A percentile compares a stretch with the other conserved stretches of the same genome.
Evolutionary conservation across 805 yeast species (phyloP).

Genomic region (Grigorovia jiainica): DNA sequence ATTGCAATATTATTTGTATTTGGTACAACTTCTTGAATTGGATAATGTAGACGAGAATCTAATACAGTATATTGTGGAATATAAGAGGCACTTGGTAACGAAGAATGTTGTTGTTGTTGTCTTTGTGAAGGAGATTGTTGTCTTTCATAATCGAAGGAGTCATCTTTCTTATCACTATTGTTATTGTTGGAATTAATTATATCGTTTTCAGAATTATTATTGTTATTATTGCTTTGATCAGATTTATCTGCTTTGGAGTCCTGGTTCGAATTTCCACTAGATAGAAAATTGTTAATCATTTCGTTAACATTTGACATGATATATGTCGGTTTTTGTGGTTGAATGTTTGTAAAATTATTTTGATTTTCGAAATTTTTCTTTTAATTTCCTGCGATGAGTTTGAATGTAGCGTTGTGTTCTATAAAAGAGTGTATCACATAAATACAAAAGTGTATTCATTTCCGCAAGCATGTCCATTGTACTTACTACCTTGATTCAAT

Average conservation of each 20-base stretch:
- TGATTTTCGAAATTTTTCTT: background rate
- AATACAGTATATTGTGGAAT: constrained; percentile 20
- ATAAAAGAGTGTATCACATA: no score
- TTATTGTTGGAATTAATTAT: background rate
- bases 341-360: background rate
- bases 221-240: background rate
- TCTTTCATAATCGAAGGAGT: constrained; percentile 16
- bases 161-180: constrained; percentile 2
- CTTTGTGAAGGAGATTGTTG: constrained; percentile 11
- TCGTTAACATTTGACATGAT: background rate
- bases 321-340: background rate
- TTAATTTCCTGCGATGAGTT: no score
- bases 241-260: background rate
- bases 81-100: constrained; percentile 14
- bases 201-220: background rate
- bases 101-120: constrained; percentile 1
- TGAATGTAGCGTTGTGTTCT: no score
- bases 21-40: constrained; percentile 27
- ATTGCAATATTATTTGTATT: constrained; percentile 19
- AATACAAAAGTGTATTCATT: no score
- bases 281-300: background rate
- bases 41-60: constrained; percentile 11
- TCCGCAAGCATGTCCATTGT: no score
- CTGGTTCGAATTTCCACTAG: background rate
- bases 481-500: no score